phyloP scores from a whole-genome alignment of 257 asterid genomes.

The Nicotiana tomentosiformis region DNA sequence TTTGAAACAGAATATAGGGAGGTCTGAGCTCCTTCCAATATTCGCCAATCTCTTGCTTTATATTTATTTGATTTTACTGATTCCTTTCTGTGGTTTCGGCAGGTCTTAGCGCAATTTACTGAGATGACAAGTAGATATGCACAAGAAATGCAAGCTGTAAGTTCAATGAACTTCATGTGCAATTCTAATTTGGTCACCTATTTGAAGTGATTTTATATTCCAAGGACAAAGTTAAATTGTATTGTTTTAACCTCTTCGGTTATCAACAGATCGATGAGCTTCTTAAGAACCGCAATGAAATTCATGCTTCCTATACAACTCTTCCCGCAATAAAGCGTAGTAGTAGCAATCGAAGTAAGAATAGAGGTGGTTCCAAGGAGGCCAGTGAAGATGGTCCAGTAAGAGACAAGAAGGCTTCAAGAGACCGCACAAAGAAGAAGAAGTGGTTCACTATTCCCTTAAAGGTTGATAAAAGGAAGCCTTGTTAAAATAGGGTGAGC shows the following conservation, averaged over 20 bases:
- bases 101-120: constrained; percentile 94
- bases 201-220: not conserved
- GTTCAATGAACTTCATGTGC: constrained; percentile 19
- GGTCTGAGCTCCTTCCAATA: constrained; percentile 33
- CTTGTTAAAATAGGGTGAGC: constrained; percentile 45
- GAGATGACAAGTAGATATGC: constrained; percentile 96
- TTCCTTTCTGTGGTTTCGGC: constrained; percentile 9
- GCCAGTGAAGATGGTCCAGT: constrained; percentile 38
- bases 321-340: constrained; percentile 59
- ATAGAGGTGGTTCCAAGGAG: constrained; percentile 47
- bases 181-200: not conserved
- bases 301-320: constrained; percentile 73
- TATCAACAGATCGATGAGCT: constrained; percentile 76
- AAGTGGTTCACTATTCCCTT: constrained; percentile 80
- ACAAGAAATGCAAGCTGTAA: constrained; percentile 91
- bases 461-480: constrained; percentile 81
- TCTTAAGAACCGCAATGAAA: constrained; percentile 77
- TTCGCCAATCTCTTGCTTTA: not conserved
- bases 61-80: constrained; percentile 11
- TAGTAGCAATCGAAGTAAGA: constrained; percentile 62
- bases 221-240: not conserved
- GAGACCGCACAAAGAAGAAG: constrained; percentile 72
- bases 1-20: constrained; percentile 94
- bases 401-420: constrained; percentile 47
- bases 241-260: not conserved